A percentile compares a stretch with the other conserved stretches of the same genome.
Conservation (phyloP, 257 asterid genomes). For the Solanum sejunctum region DNA sequence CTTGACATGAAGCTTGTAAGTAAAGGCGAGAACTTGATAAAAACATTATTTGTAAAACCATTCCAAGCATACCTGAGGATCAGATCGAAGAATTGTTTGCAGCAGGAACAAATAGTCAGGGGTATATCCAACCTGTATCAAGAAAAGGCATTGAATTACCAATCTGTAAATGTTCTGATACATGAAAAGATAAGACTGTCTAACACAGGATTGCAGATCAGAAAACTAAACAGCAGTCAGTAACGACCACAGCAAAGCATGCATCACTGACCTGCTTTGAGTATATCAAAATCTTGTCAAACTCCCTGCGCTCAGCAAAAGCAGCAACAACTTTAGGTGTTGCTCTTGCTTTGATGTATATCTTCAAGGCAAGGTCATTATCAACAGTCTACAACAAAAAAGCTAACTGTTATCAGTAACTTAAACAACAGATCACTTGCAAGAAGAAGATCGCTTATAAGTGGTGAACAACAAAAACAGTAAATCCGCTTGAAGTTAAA, state of each 20-base stretch:
- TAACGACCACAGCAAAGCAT: neutral
- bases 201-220: neutral
- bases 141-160: neutral
- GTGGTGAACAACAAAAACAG: neutral
- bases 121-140: constrained; percentile 87
- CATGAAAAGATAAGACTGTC: neutral
- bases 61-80: constrained; percentile 72
- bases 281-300: constrained; percentile 92
- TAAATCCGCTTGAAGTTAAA: neutral
- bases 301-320: constrained; percentile 98
- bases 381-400: constrained; percentile 73
- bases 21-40: neutral
- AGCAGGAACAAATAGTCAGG: constrained; percentile 95
- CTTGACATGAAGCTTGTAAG: neutral
- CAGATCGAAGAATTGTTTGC: constrained; percentile 98
- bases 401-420: neutral
- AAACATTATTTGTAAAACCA: neutral
- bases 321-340: constrained; percentile 99
- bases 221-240: neutral
- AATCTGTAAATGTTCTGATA: neutral
- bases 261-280: constrained; percentile 73
- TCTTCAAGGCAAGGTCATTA: constrained; percentile 96
- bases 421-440: neutral
- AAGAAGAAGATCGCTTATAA: neutral
- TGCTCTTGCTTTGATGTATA: constrained; percentile 97